phyloP scores from a whole-genome alignment of 129 eudicot species.

The Helianthus tuberosus region DNA sequence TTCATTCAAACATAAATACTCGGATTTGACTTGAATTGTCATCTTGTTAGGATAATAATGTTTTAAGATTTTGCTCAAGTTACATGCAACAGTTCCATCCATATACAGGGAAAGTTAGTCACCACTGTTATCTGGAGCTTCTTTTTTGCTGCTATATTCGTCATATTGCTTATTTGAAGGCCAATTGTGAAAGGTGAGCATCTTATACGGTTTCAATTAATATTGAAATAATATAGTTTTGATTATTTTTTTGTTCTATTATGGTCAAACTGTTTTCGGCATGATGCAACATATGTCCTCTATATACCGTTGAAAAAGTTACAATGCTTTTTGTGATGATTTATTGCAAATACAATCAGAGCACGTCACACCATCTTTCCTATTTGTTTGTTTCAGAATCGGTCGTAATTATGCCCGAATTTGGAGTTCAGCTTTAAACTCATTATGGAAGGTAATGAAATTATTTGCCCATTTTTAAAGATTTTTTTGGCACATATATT shows the following conservation, averaged over 20 bases:
- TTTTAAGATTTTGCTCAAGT: not conserved
- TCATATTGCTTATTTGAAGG: slow-evolving; percentile 43
- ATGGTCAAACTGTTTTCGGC: not conserved
- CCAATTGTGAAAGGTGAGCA: slow-evolving; percentile 49
- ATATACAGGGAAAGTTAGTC: slow-evolving; percentile 33
- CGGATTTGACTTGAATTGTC: no score
- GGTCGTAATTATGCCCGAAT: slow-evolving; percentile 72
- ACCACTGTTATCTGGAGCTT: slow-evolving; percentile 38
- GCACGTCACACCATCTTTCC: slow-evolving; percentile 8
- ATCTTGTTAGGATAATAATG: not conserved
- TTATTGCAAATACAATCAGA: not conserved
- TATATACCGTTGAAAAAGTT: no score
- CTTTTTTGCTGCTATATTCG: slow-evolving; percentile 27
- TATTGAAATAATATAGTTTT: not conserved
- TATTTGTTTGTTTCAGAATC: slow-evolving; percentile 58
- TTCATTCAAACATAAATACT: not conserved
- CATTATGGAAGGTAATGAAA: slow-evolving; percentile 64
- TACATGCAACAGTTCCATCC: not conserved
- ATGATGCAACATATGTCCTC: not conserved
- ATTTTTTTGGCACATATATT: slow-evolving; percentile 2
- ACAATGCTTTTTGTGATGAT: not conserved
- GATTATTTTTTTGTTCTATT: not conserved
- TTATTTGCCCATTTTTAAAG: not conserved
- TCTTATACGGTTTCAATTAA: not conserved
- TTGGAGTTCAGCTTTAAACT: slow-evolving; percentile 95